Percentiles rank a stretch among this genome's conserved stretches.
Evolutionary conservation across 2,329 filamentous ascomycete genomes (phyloP).

Genomic region (Xenosphaeropsis pyriputrescens): DNA sequence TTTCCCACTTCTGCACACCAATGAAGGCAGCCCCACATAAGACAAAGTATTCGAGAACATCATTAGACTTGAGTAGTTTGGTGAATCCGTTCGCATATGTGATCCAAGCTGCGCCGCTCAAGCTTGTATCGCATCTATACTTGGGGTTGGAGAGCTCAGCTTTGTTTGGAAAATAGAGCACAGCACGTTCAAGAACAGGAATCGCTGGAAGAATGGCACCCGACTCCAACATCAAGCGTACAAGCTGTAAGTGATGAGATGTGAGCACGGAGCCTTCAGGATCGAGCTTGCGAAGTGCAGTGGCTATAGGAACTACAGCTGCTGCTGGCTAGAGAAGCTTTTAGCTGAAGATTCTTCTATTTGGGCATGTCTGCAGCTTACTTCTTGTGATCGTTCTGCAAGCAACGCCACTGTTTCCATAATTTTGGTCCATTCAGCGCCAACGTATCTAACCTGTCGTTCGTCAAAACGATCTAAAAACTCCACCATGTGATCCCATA

Average conservation of each 20-base stretch:
- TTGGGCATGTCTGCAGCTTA: slow-evolving; percentile 2
- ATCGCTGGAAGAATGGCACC: slow-evolving; percentile 38
- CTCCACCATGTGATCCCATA: slow-evolving; percentile 32
- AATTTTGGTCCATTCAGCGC: slow-evolving; percentile 27
- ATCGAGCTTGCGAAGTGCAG: slow-evolving; percentile 50
- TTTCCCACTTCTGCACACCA: slow-evolving; percentile 42
- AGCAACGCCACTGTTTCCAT: slow-evolving; percentile 21
- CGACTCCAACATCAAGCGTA: slow-evolving; percentile 38
- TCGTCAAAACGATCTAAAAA: slow-evolving; percentile 28
- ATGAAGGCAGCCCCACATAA: slow-evolving; percentile 51
- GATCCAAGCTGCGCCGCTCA: slow-evolving; percentile 41
- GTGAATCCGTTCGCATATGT: slow-evolving; percentile 42
- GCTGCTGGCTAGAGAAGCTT: slow-evolving; percentile 7
- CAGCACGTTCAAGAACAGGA: slow-evolving; percentile 46
- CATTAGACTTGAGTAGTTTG: slow-evolving; percentile 29
- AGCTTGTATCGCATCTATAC: slow-evolving; percentile 27
- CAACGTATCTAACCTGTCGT: slow-evolving; percentile 37
- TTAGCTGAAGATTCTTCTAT: slow-evolving; percentile 3
- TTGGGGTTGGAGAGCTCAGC: slow-evolving; percentile 10
- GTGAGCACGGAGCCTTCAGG: slow-evolving; percentile 53
- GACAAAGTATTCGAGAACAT: slow-evolving; percentile 54
- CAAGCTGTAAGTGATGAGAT: slow-evolving; percentile 41
- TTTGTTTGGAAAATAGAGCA: slow-evolving; percentile 45
- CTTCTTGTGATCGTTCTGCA: slow-evolving; percentile 9
- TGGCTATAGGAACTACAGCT: slow-evolving; percentile 12